phyloP scores from a whole-genome alignment of 352 stramenopile genomes.

The Phytophthora podocarpi region DNA sequence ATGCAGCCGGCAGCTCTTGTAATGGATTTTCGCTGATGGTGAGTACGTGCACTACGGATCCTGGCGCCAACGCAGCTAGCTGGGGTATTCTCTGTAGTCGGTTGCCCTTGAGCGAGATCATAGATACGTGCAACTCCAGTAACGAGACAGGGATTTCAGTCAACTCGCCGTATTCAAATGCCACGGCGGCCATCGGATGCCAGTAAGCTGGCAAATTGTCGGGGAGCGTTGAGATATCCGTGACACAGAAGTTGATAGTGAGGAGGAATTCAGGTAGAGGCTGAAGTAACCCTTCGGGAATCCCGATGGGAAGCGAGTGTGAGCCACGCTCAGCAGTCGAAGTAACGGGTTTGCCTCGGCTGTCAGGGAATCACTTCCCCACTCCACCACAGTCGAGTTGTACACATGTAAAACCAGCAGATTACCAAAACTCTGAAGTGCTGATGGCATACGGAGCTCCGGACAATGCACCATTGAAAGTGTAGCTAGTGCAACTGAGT shows the following conservation, averaged over 20 bases:
- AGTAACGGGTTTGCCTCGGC: background rate
- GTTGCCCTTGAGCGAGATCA: conserved; percentile 22
- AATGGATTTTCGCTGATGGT: conserved; percentile 12
- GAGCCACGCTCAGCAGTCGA: background rate
- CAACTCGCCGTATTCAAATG: conserved; percentile 16
- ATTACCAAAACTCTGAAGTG: conserved; percentile 3
- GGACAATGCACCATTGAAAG: conserved; percentile 3
- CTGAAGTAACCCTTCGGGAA: background rate
- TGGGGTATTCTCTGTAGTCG: conserved; percentile 8
- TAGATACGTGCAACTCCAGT: conserved; percentile 4
- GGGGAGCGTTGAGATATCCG: background rate
- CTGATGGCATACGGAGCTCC: background rate
- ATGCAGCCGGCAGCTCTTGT: background rate
- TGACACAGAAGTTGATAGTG: conserved; percentile 6
- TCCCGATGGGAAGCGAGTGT: background rate
- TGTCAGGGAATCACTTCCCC: background rate
- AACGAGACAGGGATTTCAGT: conserved; percentile 7
- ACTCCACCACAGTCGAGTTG: conserved; percentile 20
- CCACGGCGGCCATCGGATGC: conserved; percentile 13
- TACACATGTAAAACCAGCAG: conserved; percentile 13
- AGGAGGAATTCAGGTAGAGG: background rate
- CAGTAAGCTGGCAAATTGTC: conserved; percentile 1
- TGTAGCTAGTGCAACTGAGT: background rate
- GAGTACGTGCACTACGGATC: background rate
- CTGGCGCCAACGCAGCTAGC: background rate